phyloP scores from a whole-genome alignment of 139 green algal genomes.

The Diplosphaera chodatii region DNA sequence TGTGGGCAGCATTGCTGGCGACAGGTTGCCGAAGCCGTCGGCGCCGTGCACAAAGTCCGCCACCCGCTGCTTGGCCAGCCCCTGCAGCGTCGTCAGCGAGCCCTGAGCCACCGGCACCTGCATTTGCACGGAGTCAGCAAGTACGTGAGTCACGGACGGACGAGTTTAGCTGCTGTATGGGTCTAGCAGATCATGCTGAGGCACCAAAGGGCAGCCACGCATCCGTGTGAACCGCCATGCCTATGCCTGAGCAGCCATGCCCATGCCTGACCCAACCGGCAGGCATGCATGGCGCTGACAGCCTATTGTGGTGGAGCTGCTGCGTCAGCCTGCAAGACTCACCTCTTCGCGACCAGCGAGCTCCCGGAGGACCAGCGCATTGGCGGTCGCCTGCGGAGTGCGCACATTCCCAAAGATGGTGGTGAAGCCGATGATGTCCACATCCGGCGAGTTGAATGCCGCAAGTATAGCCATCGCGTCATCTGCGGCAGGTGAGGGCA shows the following conservation, averaged over 20 bases:
- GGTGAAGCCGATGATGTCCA: conserved; percentile 73
- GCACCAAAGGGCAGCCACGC: no score
- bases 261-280: no score
- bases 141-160: no score
- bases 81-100: conserved; percentile 29
- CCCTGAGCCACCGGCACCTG: conserved; percentile 59
- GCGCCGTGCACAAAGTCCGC: conserved; percentile 88
- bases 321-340: no score
- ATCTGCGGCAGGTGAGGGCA: no score
- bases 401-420: conserved; percentile 80
- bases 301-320: no score
- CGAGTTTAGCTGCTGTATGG: no score
- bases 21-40: conserved; percentile 79
- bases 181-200: no score
- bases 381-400: conserved; percentile 64
- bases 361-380: conserved; percentile 61
- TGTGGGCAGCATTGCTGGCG: background rate
- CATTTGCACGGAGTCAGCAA: background rate
- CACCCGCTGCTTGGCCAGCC: conserved; percentile 53
- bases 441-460: conserved; percentile 64
- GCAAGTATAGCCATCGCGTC: conserved; percentile 76
- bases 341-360: conserved; percentile 26
- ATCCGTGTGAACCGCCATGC: no score
- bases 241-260: no score
- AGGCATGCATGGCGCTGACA: no score